These are phyloP conservation scores for Wilhelminamyces savonicus DNA, from an alignment of 805 yeast species.

Conservation along the genomic window DNA sequence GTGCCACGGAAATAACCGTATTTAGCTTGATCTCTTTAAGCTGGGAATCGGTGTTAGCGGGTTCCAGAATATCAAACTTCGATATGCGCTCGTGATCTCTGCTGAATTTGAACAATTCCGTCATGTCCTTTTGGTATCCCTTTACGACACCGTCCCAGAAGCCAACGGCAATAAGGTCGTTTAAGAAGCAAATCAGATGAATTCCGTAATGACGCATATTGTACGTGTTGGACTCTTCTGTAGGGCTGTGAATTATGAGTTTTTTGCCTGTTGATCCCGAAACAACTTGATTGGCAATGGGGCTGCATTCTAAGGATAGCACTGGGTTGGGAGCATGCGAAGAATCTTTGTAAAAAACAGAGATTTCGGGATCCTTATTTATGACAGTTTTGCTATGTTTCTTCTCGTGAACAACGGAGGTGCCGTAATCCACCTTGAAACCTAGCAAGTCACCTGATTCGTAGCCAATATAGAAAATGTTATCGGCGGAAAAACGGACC, in stretches of 20 bases:
- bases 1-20: neutral
- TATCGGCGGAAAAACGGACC: slow-evolving; percentile 29
- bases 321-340: slow-evolving; percentile 52
- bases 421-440: slow-evolving; percentile 11
- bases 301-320: slow-evolving; percentile 33
- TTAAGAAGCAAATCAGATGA: slow-evolving; percentile 6
- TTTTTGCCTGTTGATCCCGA: slow-evolving; percentile 46
- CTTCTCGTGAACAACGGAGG: too few species aligned
- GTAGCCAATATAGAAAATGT: slow-evolving; percentile 48
- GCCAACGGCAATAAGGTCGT: slow-evolving; percentile 24
- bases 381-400: slow-evolving; percentile 7
- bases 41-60: slow-evolving; percentile 2
- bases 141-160: slow-evolving; percentile 49
- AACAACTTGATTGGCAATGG: slow-evolving; percentile 16
- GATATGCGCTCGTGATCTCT: slow-evolving; percentile 1
- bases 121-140: slow-evolving; percentile 7
- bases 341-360: slow-evolving; percentile 15
- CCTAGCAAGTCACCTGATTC: slow-evolving; percentile 60
- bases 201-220: slow-evolving; percentile 11
- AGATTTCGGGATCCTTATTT: slow-evolving; percentile 17
- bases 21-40: slow-evolving; percentile 1
- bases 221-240: neutral
- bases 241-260: slow-evolving; percentile 20
- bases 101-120: slow-evolving; percentile 5
- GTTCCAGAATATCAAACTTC: slow-evolving; percentile 2